Evolutionary conservation across 192 early-diverging fungal species (phyloP).

Genomic region (Podila epigama): DNA sequence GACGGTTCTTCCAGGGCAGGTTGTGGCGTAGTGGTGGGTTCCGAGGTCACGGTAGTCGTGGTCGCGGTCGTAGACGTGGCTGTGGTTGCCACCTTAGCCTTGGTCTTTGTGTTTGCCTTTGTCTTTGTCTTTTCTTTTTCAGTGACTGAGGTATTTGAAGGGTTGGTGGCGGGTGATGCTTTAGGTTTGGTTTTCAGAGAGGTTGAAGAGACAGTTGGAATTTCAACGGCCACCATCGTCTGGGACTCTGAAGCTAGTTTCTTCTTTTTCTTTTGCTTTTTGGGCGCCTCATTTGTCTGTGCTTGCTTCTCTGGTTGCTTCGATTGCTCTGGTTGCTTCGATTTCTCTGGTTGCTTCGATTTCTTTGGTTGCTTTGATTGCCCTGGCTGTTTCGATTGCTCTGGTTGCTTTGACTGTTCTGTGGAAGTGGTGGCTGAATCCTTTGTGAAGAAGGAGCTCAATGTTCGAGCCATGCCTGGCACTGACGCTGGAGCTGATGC

Average conservation of each 20-base stretch:
- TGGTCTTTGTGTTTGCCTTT: no score
- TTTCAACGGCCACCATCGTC: neutral
- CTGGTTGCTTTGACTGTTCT: neutral
- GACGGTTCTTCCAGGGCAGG: neutral
- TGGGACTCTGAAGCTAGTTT: neutral
- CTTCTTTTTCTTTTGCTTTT: neutral
- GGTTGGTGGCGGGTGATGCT: no score
- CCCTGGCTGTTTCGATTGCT: neutral
- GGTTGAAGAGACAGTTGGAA: no score
- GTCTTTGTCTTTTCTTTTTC: no score
- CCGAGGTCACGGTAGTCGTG: neutral
- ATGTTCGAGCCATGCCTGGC: neutral
- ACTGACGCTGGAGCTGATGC: neutral
- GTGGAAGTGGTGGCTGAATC: neutral
- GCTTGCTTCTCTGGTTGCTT: no score
- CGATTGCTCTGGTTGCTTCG: neutral
- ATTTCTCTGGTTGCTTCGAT: neutral
- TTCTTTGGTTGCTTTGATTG: neutral
- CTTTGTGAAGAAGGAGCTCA: neutral
- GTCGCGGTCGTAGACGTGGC: no score
- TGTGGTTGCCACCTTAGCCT: no score
- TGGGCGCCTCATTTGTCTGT: neutral
- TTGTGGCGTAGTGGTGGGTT: neutral
- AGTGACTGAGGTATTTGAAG: no score
- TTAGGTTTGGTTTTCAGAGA: no score